Conservation (phyloP, 225 moss, liverwort and hornwort genomes). For the Straminergon stramineum region DNA sequence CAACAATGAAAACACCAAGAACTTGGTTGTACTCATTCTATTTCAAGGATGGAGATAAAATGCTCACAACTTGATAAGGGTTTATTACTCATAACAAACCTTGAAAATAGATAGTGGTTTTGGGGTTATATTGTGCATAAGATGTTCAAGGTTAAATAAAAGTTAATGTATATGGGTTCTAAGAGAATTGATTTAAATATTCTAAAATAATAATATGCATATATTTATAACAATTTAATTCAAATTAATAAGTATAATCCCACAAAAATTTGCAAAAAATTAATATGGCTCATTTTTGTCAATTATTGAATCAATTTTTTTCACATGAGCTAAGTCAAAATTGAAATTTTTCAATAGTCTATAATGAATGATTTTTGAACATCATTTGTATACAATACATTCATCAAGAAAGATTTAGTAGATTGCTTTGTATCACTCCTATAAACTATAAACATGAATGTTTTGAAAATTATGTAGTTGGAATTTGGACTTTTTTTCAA, state of each 20-base stretch:
- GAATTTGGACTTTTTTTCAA: background rate
- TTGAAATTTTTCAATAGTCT: background rate
- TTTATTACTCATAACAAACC: rapidly evolving
- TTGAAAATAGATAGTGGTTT: background rate
- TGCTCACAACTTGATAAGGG: background rate
- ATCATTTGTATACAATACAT: background rate
- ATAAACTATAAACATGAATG: background rate
- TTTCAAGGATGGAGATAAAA: too few relatives aligned
- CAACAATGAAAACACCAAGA: rapidly evolving
- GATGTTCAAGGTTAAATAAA: background rate
- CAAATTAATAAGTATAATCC: background rate
- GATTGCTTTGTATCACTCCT: background rate
- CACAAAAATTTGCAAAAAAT: background rate
- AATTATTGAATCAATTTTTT: background rate
- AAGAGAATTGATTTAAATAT: background rate
- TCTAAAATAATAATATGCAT: background rate
- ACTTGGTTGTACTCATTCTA: rapidly evolving
- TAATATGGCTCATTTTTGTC: background rate
- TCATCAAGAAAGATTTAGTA: background rate
- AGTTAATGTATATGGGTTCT: rapidly evolving
- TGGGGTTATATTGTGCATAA: rapidly evolving
- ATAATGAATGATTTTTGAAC: background rate
- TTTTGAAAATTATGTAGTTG: background rate
- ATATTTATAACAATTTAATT: background rate
- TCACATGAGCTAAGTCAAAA: too few relatives aligned